A percentile compares a stretch with the other conserved stretches of the same genome.
Evolutionary conservation across 208 protist genomes (phyloP).

Genomic region (Lotmaria passim): DNA sequence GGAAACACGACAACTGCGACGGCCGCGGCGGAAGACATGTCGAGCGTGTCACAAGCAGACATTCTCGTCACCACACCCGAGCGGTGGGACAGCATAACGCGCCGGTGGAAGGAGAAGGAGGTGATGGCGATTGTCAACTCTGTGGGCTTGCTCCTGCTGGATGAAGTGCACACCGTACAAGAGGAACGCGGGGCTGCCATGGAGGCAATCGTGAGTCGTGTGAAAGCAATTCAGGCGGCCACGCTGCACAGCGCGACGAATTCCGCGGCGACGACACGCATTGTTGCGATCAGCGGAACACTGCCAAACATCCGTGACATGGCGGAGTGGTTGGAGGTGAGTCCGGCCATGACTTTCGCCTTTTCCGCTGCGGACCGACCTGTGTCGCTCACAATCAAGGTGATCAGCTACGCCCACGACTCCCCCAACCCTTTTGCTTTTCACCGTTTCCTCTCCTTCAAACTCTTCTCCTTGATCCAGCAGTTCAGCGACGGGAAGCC

Average conservation of each 20-base stretch:
- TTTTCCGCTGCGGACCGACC: constrained; percentile 82
- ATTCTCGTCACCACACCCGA: constrained; percentile 94
- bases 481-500: constrained; percentile 78
- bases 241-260: constrained; percentile 6
- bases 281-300: constrained; percentile 93
- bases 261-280: constrained; percentile 53
- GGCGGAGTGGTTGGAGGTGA: constrained; percentile 85
- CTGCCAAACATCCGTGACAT: constrained; percentile 93
- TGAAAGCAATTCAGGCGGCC: constrained; percentile 71
- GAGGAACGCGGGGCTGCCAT: constrained; percentile 92
- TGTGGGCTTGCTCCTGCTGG: constrained; percentile 86
- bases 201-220: constrained; percentile 92
- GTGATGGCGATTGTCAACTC: constrained; percentile 74
- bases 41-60: constrained; percentile 53
- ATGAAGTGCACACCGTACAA: constrained; percentile 94
- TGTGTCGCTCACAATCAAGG: constrained; percentile 74
- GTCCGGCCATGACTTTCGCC: constrained; percentile 44
- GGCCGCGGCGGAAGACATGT: constrained; percentile 59
- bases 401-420: constrained; percentile 77
- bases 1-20: constrained; percentile 85
- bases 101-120: constrained; percentile 85
- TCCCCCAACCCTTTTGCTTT: constrained; percentile 89
- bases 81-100: constrained; percentile 94
- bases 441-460: constrained; percentile 90
- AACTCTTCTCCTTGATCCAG: constrained; percentile 80